Evolutionary conservation across 208 protist genomes (phyloP), one percentile per base, ranked within the genome.

Genomic region (Wallacemonas sp.): DNA sequence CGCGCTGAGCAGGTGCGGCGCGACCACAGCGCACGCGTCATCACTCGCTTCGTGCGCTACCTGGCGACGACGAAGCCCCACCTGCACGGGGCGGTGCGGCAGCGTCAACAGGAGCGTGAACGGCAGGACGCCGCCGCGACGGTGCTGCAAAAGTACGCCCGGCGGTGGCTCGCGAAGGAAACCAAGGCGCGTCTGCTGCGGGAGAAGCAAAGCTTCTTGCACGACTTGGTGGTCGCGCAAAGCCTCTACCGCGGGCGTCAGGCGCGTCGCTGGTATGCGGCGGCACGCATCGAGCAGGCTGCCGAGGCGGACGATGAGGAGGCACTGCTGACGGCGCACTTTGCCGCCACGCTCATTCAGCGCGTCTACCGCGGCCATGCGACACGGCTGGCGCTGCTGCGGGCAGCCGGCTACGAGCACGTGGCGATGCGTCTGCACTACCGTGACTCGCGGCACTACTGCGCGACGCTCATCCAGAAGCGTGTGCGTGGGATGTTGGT

Each of bases 401-500:
- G 55, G 47, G 68, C 68, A 23, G 60, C 48, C 19, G 88, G 88
- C 9, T 58, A 80, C 24, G n/a, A 26, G 14, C 74, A 80, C 39
- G 43, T 64, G 17, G 82, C 72, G 26, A 76, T 79, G 34, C 84
- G 87, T 17, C 88, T 87, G 47, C 85, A 94, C 60, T 72, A 88
- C 26, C 74, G 65, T 19, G 72, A 77, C 46, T 91, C 85, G 2
- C 71, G 81, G 2, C 71, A 83, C 34, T 87, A 90, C 70, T 90
- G 83, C 65, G 88, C 85, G n/a, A 88, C 78, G 26, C 29, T 88
- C 14, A 94, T 94, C 61, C 88, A 94, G 56, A 90, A 83, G 57
- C 65, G 55, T 3, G 80, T 88, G 61, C 82, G 88, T 30, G 85
- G 88, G 23, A 87, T 81, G 82, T 62, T 87, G 23, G 74, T 77